Conservation (phyloP, 179 eudicot species). For the Camellia oleifera region DNA sequence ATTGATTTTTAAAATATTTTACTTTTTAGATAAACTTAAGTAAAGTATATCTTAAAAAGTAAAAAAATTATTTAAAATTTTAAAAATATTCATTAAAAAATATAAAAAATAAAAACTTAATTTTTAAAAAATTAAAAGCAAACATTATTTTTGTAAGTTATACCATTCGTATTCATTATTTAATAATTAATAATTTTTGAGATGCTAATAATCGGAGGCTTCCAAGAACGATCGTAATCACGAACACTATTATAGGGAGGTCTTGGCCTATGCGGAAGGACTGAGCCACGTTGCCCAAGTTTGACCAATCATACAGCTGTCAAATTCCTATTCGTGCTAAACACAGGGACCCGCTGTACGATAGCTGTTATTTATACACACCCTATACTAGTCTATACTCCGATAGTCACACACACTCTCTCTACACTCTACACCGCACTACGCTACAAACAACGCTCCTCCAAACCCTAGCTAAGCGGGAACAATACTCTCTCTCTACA, state of each 20-base stretch:
- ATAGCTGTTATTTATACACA: not conserved
- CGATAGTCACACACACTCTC: not conserved
- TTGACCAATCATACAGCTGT: constrained; percentile 7
- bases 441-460: not conserved
- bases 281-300: not conserved
- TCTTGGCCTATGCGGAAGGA: not conserved
- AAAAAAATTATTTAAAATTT: too few relatives aligned
- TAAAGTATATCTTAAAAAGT: too few relatives aligned
- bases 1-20: too few relatives aligned
- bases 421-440: not conserved
- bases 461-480: constrained; percentile 14
- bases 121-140: too few relatives aligned
- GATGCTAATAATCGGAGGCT: not conserved
- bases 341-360: not conserved
- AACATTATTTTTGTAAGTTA: too few relatives aligned
- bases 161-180: too few relatives aligned
- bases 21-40: too few relatives aligned
- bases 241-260: not conserved
- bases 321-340: not conserved
- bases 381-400: not conserved
- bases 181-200: too few relatives aligned
- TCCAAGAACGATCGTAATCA: constrained; percentile 2
- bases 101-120: too few relatives aligned
- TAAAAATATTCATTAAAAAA: too few relatives aligned
- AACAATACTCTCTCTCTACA: not conserved